Evolutionary conservation across 169 alveolate species (phyloP), one percentile per base, ranked within the genome.

Genomic region (Eimeria nieschulzi): DNA sequence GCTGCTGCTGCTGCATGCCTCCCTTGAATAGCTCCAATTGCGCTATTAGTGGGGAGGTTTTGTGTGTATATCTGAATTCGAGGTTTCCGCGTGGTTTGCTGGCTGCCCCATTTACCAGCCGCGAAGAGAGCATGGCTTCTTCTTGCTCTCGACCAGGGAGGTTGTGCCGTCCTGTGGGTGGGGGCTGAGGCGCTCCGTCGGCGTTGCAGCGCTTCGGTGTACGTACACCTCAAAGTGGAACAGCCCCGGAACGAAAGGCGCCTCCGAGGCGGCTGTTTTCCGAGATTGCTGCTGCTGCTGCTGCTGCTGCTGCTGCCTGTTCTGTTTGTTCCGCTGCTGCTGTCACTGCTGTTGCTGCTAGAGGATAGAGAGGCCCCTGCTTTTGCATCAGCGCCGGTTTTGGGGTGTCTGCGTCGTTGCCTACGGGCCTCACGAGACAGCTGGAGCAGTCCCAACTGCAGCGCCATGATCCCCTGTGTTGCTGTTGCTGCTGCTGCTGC

Each of bases 301-400:
- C 64, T 0, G 83, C 83, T 56, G 83, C 83, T 46, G 83, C 83
- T 75, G 80, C 80, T 71, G 83, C 83, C 83, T 7, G 83, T 75
- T 75, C 83, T 19, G 83, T 59, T 59, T 17, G 83, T 75, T 15
- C 66, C 64, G 83, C 83, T 75, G 83, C 83, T 75, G 83, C 83
- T 75, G 51, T 75, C 83, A 19, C 83, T 75, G 6, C 15, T 75
- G 83, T 25, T 51, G 66, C 83, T 75, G 83, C 53, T 46, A 3
- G 83, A 75, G 39, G 83, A 51, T 9, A 10, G 46, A 10, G 66
- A 17, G 21, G 66, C 66, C n/a, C 21, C 66, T 59, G 66, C 66
- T 12, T 59, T 39, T 75, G 68, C 66, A 17, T 25, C 13, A 0
- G 83, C 46, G 39, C 64, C 23, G 59, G 19, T 17, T 12, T 75